Base-by-base conservation (phyloP, 352 stramenopile genomes). In the Phytophthora idaei region DNA sequence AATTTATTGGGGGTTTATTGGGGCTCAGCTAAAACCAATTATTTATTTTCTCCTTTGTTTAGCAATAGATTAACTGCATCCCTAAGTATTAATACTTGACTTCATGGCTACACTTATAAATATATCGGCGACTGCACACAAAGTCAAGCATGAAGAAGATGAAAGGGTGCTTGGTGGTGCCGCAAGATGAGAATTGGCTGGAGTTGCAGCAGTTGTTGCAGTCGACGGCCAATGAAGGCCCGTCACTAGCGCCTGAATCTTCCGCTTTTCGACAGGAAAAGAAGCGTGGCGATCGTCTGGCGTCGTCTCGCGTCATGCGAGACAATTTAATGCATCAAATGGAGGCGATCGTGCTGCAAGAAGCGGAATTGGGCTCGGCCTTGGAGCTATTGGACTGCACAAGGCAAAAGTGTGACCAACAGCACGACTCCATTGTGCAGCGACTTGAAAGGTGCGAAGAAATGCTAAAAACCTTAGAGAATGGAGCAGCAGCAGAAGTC, bases 351-450 rank as follows among this genome's bases (percentile, higher is more conserved):
- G 77, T 87, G 44, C 61, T 92, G 21, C 81, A 88, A 46, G 83
- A 90, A 46, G 80, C 81, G 1, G 81, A 92, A 32, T 61, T 90
- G 11, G 67, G 72, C 47, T 88, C 83, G 0, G 77, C 77, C 2
- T 76, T 90, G 31, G 83, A 92, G 54, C 60, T 81, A 37, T 78
- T 90, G 12, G 83, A 88, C 51, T 89, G 83, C 57, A 87, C 74
- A 32, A 74, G 74, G 5, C 69, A 77, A 12, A 71, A 73, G 17
- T 86, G 73, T 12, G 53, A 67, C 0, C 56, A 62, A 1, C 77
- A 91, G 27, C 83, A 87, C 52, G 77, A 80, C 17, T 64, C 71
- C 17, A 87, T 91, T 56, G 75, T 84, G 7, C 56, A 62, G 11
- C 75, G 77, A 32, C 75, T 91, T 32, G 60, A 64, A 28, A 63